Evolutionary conservation across 495 filamentous ascomycete species (phyloP), one percentile per base, ranked within the genome.

Genomic region (Bombardia bombarda): DNA sequence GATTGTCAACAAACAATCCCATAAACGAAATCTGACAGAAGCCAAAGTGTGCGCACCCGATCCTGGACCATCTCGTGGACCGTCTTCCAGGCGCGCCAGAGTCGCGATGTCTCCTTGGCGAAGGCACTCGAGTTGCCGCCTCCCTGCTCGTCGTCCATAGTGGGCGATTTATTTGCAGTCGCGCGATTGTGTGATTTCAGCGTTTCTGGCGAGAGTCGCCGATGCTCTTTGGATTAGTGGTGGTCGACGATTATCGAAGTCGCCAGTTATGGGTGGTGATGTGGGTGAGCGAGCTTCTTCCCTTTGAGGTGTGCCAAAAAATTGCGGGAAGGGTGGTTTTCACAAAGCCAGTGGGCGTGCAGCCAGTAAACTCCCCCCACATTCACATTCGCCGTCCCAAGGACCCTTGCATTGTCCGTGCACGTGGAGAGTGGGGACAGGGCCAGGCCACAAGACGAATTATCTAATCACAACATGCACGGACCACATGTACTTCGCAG

Each of bases 11-110:
- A 38, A 1, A 21, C 13, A 19, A 25, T 7, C 4, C 32, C 19
- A 38, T 22, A 18, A 12, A 13, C 2, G 5, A 20, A n/a, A 37
- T 7, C 9, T 10, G 18, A 19, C 9, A 22, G 35, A 8, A n/a
- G 9, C 10, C 6, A 38, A 23, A 38, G 12, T 23, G 21, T 14
- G 20, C 77, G 40, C 72, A 90, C 86, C 51, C 87, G 70, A 55
- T 94, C 87, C 43, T 73, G 72, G 23, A 87, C 80, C 87, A 94
- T 88, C 70, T 93, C 84, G 57, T 89, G 82, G 43, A 88, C 78
- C 2, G 87, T 94, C 57, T 78, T 72, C 82, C 86, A 90, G 54
- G 84, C 86, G 64, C 87, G 84, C 87, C 87, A 94, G 37, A 90
- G 77, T 45, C 82, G 80, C 49, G 81, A 67, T 56, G 83, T 80